Base-by-base conservation (phyloP, 495 filamentous ascomycete genomes). In the Aspergillus carlsbadensis region DNA sequence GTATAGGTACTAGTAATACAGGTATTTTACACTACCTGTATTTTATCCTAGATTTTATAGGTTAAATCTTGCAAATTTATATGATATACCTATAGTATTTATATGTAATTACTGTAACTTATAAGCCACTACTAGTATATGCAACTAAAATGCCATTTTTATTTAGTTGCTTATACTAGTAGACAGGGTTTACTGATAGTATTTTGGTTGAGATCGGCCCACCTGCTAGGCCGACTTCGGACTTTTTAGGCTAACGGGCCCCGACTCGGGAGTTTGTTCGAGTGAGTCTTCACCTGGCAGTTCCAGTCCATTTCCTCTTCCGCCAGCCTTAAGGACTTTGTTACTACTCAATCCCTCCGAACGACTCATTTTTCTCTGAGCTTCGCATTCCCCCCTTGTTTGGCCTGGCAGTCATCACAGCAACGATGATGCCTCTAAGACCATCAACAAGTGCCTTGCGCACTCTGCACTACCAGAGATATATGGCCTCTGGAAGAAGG, bases 341-440 rank as follows among this genome's bases (percentile, higher is more conserved):
- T 49, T 51, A 42, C 56, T 68, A 29, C 46, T 43, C 50, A 54
- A 57, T 50, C 35, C 48, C 15, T 47, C 6, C 29, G 33, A 13
- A 17, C 34, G 31, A 50, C 68, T 64, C 61, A 63, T 41, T 56
- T 56, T 64, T 62, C 65, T 64, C 57, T 66, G 56, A 61, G 52
- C 31, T 58, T 45, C 52, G 39, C 50, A 56, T 57, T 52, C 60
- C 58, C 41, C 58, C 37, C 47, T 45, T 60, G 48, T 34, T 50
- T 61, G 67, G 67, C 68, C 60, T 69, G 71, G 72, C 56, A 62
- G 58, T 73, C 70, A 70, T 72, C 65, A 59, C 52, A 50, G 54
- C 46, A 54, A 71, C 61, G 66, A 79, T 79, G 75, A 77, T 78
- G 73, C 66, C 75, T 68, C 52, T 78, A 67, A 74, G 75, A 73